phyloP scores from a whole-genome alignment of 208 protist genomes.

The Trypanosoma theileri region DNA sequence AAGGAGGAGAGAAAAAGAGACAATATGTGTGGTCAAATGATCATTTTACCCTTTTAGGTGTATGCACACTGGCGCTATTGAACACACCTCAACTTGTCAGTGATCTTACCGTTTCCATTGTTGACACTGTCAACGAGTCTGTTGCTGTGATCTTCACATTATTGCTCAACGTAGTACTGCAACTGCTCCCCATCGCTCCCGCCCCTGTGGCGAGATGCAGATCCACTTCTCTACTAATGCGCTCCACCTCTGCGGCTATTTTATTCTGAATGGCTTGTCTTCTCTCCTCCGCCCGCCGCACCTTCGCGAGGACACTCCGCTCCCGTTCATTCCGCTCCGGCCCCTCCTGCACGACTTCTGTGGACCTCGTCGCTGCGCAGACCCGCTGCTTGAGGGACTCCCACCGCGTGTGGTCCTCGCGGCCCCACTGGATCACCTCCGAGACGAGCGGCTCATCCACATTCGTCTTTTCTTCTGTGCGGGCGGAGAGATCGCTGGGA shows the following conservation, averaged over 20 bases:
- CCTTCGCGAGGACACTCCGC: constrained; percentile 11
- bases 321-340: constrained; percentile 8
- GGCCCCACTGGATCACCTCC: constrained; percentile 62
- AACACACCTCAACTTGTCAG: not conserved
- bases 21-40: no score
- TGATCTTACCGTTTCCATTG: no score
- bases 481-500: not conserved
- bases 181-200: not conserved
- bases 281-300: constrained; percentile 24
- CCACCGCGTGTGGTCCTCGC: constrained; percentile 27
- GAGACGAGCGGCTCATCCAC: constrained; percentile 32
- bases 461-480: constrained; percentile 23
- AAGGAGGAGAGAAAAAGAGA: no score
- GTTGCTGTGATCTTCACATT: not conserved
- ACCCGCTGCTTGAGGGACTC: constrained; percentile 23
- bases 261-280: constrained; percentile 29
- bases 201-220: not conserved
- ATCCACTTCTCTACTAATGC: constrained; percentile 23
- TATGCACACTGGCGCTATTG: not conserved
- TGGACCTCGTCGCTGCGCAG: constrained; percentile 4
- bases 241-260: constrained; percentile 29
- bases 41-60: not conserved
- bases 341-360: constrained; percentile 3
- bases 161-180: not conserved
- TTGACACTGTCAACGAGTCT: not conserved